Base-by-base conservation (phyloP, 495 filamentous ascomycete genomes). In the Hypoxylon crocopeplum region DNA sequence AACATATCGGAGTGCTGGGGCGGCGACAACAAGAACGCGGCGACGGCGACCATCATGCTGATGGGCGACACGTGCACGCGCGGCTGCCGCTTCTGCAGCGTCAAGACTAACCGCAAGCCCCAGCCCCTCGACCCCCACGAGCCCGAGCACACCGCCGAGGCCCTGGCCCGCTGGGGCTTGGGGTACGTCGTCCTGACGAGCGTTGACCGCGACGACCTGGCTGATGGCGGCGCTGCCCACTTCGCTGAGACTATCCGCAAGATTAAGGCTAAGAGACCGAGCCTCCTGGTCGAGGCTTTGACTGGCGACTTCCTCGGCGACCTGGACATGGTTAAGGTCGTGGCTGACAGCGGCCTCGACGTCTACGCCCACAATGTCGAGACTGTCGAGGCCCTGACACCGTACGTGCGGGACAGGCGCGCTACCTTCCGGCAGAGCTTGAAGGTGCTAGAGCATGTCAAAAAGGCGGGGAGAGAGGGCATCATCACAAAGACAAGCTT, bases 1-100 rank as follows among this genome's bases (percentile, higher is more conserved):
- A 98, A 98, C 71, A 98, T 98, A 45, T 91, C 88, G 58, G 92
- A 96, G 71, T 98, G 94, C 80, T 98, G 94, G 94, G 94, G 94
- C 50, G 94, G 94, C 27, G 82, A 76, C 64, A 84, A 88, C 72
- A 97, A 96, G 76, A 83, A 86, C 41, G 86, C 91, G 17, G 95
- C 95, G 1, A 98, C 94, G 20, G 94, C 95, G 0, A 98, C 94
- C 7, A 98, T 98, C 76, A 98, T 98, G 95, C 79, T 98, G 5
- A 97, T 98, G 93, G 94, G 94, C 59, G 94, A 98, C 68, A 97
- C 94, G 5, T 98, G 94, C 75, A 98, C 94, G 7, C 87, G 94
- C 21, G 94, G 94, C 16, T 98, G 94, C 73, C 86, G 95, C 34
- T 98, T 98, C 81, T 98, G 94, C 80, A 88, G 85, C 53, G 94